phyloP scores from a whole-genome alignment of 345 rosid genomes.

The Odontarrhena argentea region DNA sequence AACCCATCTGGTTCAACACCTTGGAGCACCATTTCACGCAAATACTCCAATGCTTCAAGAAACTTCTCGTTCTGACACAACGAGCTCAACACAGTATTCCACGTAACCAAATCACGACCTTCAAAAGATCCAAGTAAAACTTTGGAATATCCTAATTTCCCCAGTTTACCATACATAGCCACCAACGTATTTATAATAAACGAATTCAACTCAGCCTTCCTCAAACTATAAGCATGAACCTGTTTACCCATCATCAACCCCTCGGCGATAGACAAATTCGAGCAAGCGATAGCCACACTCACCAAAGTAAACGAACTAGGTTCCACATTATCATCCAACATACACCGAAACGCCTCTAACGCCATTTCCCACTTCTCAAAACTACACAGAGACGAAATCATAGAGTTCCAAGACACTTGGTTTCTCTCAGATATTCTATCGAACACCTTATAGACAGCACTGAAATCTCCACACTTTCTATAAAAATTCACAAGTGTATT shows the following conservation, averaged over 20 bases:
- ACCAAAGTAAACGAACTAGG: slow-evolving; percentile 89
- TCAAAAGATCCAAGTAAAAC: slow-evolving; percentile 52
- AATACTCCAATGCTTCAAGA: slow-evolving; percentile 56
- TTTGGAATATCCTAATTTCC: slow-evolving; percentile 50
- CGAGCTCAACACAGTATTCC: slow-evolving; percentile 81
- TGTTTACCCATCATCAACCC: slow-evolving; percentile 76
- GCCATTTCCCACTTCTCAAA: slow-evolving; percentile 73
- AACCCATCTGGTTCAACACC: slow-evolving; percentile 76
- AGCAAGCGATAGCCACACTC: slow-evolving; percentile 72
- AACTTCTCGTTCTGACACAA: slow-evolving; percentile 66
- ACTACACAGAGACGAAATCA: slow-evolving; percentile 65
- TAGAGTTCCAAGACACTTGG: slow-evolving; percentile 89
- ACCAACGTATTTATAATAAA: slow-evolving; percentile 78
- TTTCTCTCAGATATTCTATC: slow-evolving; percentile 73
- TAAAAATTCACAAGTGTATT: slow-evolving; percentile 79
- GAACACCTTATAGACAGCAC: slow-evolving; percentile 62
- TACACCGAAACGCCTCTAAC: slow-evolving; percentile 59
- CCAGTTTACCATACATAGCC: slow-evolving; percentile 78
- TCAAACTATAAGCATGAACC: slow-evolving; percentile 68
- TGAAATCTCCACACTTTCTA: slow-evolving; percentile 62
- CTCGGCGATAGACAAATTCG: slow-evolving; percentile 45
- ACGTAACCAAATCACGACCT: slow-evolving; percentile 75
- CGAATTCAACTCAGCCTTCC: slow-evolving; percentile 58
- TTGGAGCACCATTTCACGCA: slow-evolving; percentile 56
- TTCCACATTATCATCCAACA: slow-evolving; percentile 57